Conservation (phyloP, 257 asterid species). For the Striga asiatica region DNA sequence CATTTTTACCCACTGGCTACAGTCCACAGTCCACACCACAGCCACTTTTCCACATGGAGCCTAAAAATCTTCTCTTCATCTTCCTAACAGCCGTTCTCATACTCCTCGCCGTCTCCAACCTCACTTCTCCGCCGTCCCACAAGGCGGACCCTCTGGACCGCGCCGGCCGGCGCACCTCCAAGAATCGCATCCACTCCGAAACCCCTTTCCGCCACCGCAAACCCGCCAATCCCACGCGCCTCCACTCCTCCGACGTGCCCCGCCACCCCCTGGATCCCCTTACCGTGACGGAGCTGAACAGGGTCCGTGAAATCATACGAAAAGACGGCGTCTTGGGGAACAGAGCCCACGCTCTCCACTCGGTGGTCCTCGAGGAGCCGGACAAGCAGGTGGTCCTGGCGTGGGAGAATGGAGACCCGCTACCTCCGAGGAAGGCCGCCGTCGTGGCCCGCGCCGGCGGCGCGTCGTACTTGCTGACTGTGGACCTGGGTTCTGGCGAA, state of each 20-base stretch:
- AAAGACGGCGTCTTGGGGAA: conserved; percentile 27
- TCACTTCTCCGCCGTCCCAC: conserved; percentile 39
- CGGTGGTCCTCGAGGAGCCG: conserved; percentile 72
- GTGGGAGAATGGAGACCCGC: conserved; percentile 54
- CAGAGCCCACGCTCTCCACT: conserved; percentile 53
- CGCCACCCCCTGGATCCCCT: conserved; percentile 92
- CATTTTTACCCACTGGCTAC: no score
- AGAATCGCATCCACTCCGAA: conserved; percentile 28
- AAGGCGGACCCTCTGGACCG: conserved; percentile 29
- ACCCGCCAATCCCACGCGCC: conserved; percentile 22
- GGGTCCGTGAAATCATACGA: conserved; percentile 25
- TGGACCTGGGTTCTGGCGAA: conserved; percentile 38
- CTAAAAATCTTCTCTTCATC: conserved; percentile 33
- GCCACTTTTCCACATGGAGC: no score
- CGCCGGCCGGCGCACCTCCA: conserved; percentile 46
- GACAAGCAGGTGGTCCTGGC: conserved; percentile 40
- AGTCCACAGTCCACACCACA: no score
- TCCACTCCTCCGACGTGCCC: conserved; percentile 47
- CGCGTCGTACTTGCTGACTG: conserved; percentile 42
- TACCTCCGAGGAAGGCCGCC: conserved; percentile 63
- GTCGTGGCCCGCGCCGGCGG: conserved; percentile 66
- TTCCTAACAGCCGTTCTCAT: conserved; percentile 37
- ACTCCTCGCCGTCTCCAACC: conserved; percentile 38
- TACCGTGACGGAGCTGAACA: conserved; percentile 45
- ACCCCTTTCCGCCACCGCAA: conserved; percentile 10